These are phyloP conservation scores for Hawksworthiomyces lignivorus DNA, from an alignment of 2,329 filamentous ascomycete genomes.

Conservation along the genomic window DNA sequence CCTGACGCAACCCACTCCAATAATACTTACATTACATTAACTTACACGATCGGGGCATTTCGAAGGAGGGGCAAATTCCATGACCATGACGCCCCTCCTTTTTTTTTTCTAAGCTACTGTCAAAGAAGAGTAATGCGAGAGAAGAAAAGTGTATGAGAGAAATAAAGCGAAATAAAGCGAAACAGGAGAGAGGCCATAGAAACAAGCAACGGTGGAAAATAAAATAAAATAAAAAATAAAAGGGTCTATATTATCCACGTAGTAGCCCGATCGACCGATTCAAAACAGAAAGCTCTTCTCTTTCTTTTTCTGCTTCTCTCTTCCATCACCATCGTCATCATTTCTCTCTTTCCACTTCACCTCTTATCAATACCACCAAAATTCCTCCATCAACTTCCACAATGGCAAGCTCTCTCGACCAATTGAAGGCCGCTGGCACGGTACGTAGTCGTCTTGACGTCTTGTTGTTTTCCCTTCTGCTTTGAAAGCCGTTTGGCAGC, in stretches of 20 bases:
- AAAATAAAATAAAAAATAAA: too few species aligned
- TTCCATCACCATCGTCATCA: neutral
- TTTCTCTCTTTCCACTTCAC: neutral
- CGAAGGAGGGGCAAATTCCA: constrained; percentile 8
- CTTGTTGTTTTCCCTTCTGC: neutral
- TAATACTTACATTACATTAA: too few species aligned
- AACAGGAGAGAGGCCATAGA: neutral
- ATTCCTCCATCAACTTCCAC: constrained; percentile 16
- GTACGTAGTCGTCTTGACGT: constrained; percentile 56
- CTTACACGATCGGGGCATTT: too few species aligned
- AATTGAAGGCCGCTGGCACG: constrained; percentile 95
- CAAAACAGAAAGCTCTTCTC: neutral
- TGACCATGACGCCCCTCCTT: constrained; percentile 6
- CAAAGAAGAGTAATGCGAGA: too few species aligned
- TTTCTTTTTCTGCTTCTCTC: neutral
- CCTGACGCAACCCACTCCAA: too few species aligned
- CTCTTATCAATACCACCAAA: constrained; percentile 1
- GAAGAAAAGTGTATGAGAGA: constrained; percentile 5
- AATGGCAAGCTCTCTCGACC: constrained; percentile 88
- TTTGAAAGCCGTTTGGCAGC: neutral
- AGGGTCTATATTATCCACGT: constrained; percentile 9
- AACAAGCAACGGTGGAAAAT: constrained; percentile 1
- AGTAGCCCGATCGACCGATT: neutral
- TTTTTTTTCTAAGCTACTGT: too few species aligned
- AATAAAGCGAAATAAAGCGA: neutral